phyloP scores from a whole-genome alignment of 1,284 basidiomycete genomes.

The Phlebopus sp. region DNA sequence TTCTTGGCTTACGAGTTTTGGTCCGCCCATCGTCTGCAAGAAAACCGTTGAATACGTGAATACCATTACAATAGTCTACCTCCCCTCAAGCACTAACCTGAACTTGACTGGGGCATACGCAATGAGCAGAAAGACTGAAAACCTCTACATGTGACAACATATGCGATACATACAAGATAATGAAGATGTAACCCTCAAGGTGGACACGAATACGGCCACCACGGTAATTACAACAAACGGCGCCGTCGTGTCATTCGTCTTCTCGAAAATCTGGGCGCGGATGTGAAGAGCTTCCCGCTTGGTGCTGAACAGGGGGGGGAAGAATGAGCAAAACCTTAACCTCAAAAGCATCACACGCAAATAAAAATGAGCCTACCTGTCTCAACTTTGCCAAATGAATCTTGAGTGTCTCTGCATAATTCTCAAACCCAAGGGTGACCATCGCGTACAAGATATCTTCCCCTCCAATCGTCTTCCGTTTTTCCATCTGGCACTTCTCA shows the following conservation, averaged over 20 bases:
- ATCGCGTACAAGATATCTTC: slow-evolving; percentile 91
- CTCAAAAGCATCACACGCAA: background rate
- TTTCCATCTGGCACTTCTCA: slow-evolving; percentile 85
- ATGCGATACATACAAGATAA: no score
- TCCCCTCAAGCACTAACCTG: no score
- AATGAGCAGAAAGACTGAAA: no score
- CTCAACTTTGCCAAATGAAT: slow-evolving; percentile 88
- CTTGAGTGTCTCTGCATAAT: slow-evolving; percentile 88
- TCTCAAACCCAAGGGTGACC: slow-evolving; percentile 89
- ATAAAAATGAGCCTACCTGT: slow-evolving; percentile 55
- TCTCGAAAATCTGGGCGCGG: slow-evolving; percentile 24
- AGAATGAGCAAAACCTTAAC: background rate
- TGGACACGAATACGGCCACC: no score
- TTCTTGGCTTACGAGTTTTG: no score
- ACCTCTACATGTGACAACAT: no score
- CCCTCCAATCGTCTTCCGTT: slow-evolving; percentile 86
- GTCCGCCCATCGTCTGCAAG: no score
- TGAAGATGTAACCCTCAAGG: no score
- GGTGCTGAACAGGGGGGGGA: slow-evolving; percentile 26
- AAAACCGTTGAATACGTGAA: no score
- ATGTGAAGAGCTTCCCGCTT: slow-evolving; percentile 29
- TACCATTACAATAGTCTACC: no score
- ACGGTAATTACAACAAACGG: no score
- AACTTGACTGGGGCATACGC: no score
- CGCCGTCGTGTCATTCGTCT: slow-evolving; percentile 9